phyloP scores from a whole-genome alignment of 345 rosid genomes.

The Populus tremula region DNA sequence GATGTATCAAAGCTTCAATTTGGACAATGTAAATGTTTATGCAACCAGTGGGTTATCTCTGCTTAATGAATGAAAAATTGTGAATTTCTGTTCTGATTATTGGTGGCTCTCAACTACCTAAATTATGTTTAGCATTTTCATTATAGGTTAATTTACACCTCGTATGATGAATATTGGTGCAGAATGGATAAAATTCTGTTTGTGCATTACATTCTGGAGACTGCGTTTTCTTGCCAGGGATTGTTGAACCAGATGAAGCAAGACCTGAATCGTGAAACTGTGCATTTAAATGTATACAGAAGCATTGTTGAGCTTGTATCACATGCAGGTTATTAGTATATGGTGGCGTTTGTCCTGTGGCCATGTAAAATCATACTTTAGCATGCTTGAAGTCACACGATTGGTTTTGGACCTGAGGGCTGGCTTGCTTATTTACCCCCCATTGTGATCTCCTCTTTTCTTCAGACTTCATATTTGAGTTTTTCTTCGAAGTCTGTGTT shows the following conservation, averaged over 20 bases:
- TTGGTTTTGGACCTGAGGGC: neutral
- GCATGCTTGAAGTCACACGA: neutral
- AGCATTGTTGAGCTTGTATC: neutral
- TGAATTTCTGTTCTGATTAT: neutral
- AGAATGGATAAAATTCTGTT: neutral
- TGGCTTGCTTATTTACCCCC: too few species aligned
- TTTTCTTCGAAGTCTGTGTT: too few species aligned
- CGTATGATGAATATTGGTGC: neutral
- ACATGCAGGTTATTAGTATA: too few species aligned
- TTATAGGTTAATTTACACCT: neutral
- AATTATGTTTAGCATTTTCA: neutral
- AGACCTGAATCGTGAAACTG: neutral
- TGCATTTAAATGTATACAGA: neutral
- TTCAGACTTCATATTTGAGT: too few species aligned
- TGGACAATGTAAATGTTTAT: neutral
- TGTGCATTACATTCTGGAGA: neutral
- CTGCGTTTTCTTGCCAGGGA: neutral
- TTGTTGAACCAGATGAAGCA: neutral
- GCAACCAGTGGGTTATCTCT: neutral
- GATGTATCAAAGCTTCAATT: neutral
- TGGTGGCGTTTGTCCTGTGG: neutral
- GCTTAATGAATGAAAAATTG: neutral
- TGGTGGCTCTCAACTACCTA: neutral
- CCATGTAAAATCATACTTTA: neutral
- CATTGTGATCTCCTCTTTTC: too few species aligned